Evolutionary conservation across 495 filamentous ascomycete genomes (phyloP).

Genomic region (Penicillium cataractarum): DNA sequence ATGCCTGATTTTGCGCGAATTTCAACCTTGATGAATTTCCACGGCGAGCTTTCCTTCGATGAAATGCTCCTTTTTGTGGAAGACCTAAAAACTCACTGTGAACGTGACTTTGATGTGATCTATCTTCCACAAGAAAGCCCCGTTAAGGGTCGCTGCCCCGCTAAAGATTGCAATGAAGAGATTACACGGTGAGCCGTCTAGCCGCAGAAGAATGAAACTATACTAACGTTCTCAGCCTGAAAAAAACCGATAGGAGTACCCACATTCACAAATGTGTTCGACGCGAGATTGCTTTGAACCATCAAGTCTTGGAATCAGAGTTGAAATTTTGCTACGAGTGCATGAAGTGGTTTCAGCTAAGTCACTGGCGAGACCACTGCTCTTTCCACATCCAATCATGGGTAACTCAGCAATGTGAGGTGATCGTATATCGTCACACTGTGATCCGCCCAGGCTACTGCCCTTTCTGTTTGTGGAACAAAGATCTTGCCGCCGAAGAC

Average conservation of each 20-base stretch:
- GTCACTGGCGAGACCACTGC: conserved; percentile 17
- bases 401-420: conserved; percentile 23
- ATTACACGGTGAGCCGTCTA: neutral
- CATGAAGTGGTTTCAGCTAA: conserved; percentile 17
- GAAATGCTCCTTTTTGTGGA: conserved; percentile 27
- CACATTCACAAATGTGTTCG: neutral
- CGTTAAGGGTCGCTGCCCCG: conserved; percentile 10
- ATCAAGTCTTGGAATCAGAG: conserved; percentile 14
- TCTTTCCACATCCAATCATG: conserved; percentile 22
- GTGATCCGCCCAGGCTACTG: conserved; percentile 25
- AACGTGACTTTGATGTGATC: conserved; percentile 24
- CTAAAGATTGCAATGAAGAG: conserved; percentile 7
- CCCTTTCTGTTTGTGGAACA: conserved; percentile 20
- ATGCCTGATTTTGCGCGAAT: conserved; percentile 25
- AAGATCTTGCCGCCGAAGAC: conserved; percentile 14
- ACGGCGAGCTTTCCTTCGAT: conserved; percentile 23
- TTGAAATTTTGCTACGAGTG: conserved; percentile 25
- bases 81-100: conserved; percentile 23
- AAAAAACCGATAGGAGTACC: neutral
- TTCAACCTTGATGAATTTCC: conserved; percentile 23
- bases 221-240: neutral
- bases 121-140: conserved; percentile 17
- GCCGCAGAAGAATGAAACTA: neutral
- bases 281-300: conserved; percentile 7
- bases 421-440: conserved; percentile 25